Evolutionary conservation across 129 eudicot species (phyloP).

Genomic region (Lonicera japonica): DNA sequence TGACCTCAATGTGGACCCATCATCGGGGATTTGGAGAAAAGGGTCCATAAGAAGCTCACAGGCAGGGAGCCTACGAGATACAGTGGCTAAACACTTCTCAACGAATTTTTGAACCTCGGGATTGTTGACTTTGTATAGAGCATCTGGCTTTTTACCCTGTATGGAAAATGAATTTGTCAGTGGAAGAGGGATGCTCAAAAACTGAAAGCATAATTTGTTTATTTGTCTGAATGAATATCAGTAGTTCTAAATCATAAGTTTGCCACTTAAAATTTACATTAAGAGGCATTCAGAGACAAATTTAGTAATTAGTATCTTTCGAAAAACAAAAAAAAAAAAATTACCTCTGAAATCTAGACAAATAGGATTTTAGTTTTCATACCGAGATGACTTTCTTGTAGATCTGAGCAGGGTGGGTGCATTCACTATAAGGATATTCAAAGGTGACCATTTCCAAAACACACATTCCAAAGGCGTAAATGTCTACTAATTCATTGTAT

Average conservation of each 20-base stretch:
- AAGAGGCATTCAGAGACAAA: slow-evolving; percentile 80
- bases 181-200: not conserved
- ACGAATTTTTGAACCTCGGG: slow-evolving; percentile 67
- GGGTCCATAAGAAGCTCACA: slow-evolving; percentile 79
- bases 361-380: too few species aligned
- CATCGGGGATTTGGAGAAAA: slow-evolving; percentile 54
- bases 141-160: slow-evolving; percentile 21
- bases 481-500: too few species aligned
- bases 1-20: slow-evolving; percentile 34
- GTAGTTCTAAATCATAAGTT: too few species aligned
- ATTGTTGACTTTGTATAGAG: slow-evolving; percentile 70
- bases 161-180: not conserved
- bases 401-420: too few species aligned
- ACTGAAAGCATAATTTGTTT: not conserved
- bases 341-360: too few species aligned
- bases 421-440: too few species aligned
- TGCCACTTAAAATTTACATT: too few species aligned
- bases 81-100: slow-evolving; percentile 80
- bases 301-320: slow-evolving; percentile 88
- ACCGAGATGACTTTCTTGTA: too few species aligned
- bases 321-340: not conserved
- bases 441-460: too few species aligned
- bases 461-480: too few species aligned
- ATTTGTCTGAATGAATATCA: too few species aligned
- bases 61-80: slow-evolving; percentile 64